These are phyloP conservation scores for Raffaelea albimanens DNA, from an alignment of 2,329 filamentous ascomycete species.

Conservation along the genomic window DNA sequence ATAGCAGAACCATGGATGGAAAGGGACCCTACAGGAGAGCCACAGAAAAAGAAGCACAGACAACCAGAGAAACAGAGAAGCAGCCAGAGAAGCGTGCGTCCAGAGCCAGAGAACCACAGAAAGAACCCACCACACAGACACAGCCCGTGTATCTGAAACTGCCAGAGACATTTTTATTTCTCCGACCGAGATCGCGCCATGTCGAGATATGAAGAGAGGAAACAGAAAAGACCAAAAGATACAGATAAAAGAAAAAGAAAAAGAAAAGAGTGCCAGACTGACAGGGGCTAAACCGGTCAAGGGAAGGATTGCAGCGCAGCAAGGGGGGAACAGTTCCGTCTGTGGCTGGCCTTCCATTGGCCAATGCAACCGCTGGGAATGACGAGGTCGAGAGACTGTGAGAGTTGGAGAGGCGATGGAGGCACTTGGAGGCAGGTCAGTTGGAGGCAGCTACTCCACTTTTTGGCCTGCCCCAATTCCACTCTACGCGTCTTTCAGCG, in stretches of 20 bases:
- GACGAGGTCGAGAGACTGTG: too few relatives aligned
- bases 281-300: neutral
- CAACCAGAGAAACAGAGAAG: too few relatives aligned
- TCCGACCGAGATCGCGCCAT: neutral
- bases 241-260: neutral
- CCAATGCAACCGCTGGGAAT: constrained; percentile 3
- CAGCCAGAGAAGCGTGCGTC: too few relatives aligned
- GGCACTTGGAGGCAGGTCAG: too few relatives aligned
- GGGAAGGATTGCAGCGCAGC: too few relatives aligned
- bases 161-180: neutral
- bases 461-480: neutral
- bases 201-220: neutral
- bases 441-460: neutral
- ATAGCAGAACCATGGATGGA: too few relatives aligned
- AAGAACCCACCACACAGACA: too few relatives aligned
- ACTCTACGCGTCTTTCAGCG: constrained; percentile 10
- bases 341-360: neutral
- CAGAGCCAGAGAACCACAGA: too few relatives aligned
- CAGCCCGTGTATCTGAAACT: neutral
- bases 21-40: too few relatives aligned
- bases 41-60: too few relatives aligned
- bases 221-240: neutral
- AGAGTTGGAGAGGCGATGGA: too few relatives aligned
- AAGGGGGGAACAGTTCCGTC: too few relatives aligned
- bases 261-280: neutral